These are phyloP conservation scores for Nitzschia sp. DNA, from an alignment of 108 stramenopile species.

Conservation along the genomic window DNA sequence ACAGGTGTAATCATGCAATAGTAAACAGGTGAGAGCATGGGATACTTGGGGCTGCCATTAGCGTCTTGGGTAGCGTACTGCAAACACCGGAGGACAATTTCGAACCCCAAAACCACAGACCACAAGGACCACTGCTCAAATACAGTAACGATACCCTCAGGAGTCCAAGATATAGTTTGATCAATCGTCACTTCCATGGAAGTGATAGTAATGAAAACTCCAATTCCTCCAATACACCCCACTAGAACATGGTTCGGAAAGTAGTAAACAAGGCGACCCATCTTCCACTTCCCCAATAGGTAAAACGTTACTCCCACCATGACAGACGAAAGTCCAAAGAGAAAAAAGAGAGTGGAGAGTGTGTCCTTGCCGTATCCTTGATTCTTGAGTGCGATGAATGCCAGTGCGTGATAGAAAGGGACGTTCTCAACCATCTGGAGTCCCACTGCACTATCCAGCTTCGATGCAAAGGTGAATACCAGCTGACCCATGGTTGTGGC, in stretches of 20 bases:
- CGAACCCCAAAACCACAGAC: conserved; percentile 55
- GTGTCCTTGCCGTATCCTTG: conserved; percentile 66
- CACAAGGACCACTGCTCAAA: conserved; percentile 44
- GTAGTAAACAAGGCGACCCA: conserved; percentile 75
- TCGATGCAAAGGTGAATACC: conserved; percentile 54
- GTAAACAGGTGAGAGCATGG: conserved; percentile 75
- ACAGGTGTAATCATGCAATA: conserved; percentile 76
- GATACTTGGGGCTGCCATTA: conserved; percentile 52
- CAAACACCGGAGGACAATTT: conserved; percentile 57
- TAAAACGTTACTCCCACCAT: conserved; percentile 76
- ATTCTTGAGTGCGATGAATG: conserved; percentile 50
- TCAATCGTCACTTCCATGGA: conserved; percentile 71
- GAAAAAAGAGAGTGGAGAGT: conserved; percentile 63
- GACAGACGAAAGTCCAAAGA: conserved; percentile 62
- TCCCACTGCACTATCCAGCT: conserved; percentile 65
- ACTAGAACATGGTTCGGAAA: conserved; percentile 82
- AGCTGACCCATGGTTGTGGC: conserved; percentile 67
- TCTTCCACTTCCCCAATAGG: conserved; percentile 55
- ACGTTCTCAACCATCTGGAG: conserved; percentile 88
- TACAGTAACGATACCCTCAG: conserved; percentile 30
- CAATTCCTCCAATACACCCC: conserved; percentile 87
- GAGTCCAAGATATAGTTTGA: conserved; percentile 38
- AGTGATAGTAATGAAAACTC: conserved; percentile 68
- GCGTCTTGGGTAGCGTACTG: conserved; percentile 36
- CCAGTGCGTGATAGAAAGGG: conserved; percentile 69